Evolutionary conservation across 352 stramenopile genomes (phyloP), one percentile per base, ranked within the genome.

Genomic region (Thraustotheca clavata): DNA sequence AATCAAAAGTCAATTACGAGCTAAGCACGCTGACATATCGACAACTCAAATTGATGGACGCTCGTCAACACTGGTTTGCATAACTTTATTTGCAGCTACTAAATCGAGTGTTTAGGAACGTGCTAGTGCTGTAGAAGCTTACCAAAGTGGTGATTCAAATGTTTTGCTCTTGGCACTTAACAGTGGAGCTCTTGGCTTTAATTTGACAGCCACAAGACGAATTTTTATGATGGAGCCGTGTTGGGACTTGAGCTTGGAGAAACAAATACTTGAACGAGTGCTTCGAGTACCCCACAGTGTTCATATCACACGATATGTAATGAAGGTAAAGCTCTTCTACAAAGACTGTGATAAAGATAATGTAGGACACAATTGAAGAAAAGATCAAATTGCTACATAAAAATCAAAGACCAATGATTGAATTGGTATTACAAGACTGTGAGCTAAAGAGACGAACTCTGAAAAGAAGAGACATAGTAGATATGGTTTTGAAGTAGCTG

Each of bases 171-270:
- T 98, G 35, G 95, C 84, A 7, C 60, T 97, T 34, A 86, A 87
- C 39, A 91, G 84, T 1, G 92, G 92, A 38, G 89, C 88, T 4
- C 77, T 94, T 20, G 92, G 91, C 12, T 81, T 98, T 49, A 98
- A 97, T 61, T 77, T 98, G 36, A 97, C 91, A 4, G 77, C 89
- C 50, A 91, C 91, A 16, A 88, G 87, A 27, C 83, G 96, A 38
- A 88, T 97, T 33, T 97, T 97, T 70, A 77, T 98, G 48, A 93
- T 97, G 79, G 90, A 97, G 73, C 91, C 91, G 26, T 89, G 86
- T 35, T 91, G 88, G 77, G 97, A 97, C 67, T 88, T 87, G 4
- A 94, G 87, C 20, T 71, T 97, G n/a, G 91, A 97, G 71, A 79
- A 67, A 26, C 89, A 97, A 54, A 89, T 89, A 0, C 80, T 97